Base-by-base conservation (phyloP, 768 basidiomycete species). In the Kwoniella newhampshirensis region DNA sequence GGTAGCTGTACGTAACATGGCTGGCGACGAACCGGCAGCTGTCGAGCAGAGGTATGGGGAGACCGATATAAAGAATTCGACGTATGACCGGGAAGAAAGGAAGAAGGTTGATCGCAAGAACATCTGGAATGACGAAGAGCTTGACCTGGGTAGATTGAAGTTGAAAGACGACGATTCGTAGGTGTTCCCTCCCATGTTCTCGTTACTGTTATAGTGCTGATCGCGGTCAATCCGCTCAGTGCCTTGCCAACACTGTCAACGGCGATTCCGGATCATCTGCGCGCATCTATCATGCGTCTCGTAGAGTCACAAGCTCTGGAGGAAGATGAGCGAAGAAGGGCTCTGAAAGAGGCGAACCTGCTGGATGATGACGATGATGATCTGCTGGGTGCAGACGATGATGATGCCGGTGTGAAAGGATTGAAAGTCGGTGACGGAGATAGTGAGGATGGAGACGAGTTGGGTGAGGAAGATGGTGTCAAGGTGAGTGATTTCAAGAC, bases 201-300 rank as follows among this genome's bases (percentile, higher is more conserved):
- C 37, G 27, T 48, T 7, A 21, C 21, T 17, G 44, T 11, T 49
- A n/a, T n/a, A n/a, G n/a, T n/a, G n/a, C n/a, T n/a, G n/a, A n/a
- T n/a, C n/a, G n/a, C n/a, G n/a, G n/a, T n/a, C n/a, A n/a, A n/a
- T n/a, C n/a, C n/a, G n/a, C n/a, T n/a, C n/a, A 58, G 56, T 12
- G 25, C 56, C 20, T 27, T 58, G n/a, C 56, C 49, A 5, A 51
- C 56, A 3, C 27, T 58, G 27, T 58, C 56, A 11, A 48, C 57
- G 6, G 64, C 58, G 2, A 69, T 85, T 7, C 80, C 80, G 13
- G 87, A 91, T 65, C 81, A 86, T 62, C 87, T 92, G 83, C 91
- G 93, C 68, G 83, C 84, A 1, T 86, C 88, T 51, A 92, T 92
- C 64, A 79, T 92, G 13, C 83, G 88, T 25, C 81, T 87, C 3